Conservation (phyloP, 441 rosid genomes). For the Codiaeum variegatum region DNA sequence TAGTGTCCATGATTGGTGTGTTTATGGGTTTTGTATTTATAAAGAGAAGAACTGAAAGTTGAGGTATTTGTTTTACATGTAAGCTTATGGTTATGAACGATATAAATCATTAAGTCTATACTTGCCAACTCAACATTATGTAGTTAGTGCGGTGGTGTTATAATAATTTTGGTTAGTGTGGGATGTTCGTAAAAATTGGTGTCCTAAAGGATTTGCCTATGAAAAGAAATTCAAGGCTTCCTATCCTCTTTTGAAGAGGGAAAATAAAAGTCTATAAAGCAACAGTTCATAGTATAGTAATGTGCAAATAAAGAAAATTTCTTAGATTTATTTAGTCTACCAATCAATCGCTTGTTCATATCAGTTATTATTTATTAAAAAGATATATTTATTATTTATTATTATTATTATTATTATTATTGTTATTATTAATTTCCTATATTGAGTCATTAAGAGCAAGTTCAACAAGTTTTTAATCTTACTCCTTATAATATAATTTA, state of each 20-base stretch:
- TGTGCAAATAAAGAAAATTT: no score
- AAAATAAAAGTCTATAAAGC: no score
- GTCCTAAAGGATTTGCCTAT: constrained; percentile 26
- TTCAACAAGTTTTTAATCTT: no score
- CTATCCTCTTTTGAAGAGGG: background rate
- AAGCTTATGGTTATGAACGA: constrained; percentile 1
- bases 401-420: no score
- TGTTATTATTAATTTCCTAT: no score
- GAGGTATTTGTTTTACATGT: background rate
- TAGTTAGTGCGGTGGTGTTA: background rate
- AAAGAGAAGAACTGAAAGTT: background rate
- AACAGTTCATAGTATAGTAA: no score
- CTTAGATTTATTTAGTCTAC: no score
- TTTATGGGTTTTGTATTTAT: background rate
- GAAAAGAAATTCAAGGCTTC: background rate
- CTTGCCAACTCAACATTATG: constrained; percentile 32
- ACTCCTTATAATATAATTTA: no score
- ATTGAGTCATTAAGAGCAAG: no score
- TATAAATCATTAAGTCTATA: constrained; percentile 34
- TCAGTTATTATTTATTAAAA: no score
- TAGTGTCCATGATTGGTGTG: constrained; percentile 24
- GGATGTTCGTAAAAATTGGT: constrained; percentile 23
- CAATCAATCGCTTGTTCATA: no score
- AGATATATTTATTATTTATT: no score
- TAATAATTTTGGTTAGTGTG: constrained; percentile 26